Evolutionary conservation across 768 basidiomycete genomes (phyloP).

Genomic region (Amanita exitialis): DNA sequence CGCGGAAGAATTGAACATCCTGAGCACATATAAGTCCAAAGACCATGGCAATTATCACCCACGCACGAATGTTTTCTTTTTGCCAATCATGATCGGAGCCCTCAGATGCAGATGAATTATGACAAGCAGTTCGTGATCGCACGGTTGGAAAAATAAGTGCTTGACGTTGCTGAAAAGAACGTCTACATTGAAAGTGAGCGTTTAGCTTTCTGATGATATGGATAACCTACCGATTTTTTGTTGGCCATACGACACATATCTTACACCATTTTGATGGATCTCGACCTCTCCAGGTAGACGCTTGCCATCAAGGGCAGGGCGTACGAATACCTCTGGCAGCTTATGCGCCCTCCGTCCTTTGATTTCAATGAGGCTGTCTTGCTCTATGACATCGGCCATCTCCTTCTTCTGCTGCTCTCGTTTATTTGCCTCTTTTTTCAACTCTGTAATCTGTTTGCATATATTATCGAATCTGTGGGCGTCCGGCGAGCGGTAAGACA

Average conservation of each 20-base stretch:
- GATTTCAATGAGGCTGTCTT: conserved; percentile 81
- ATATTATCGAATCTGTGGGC: conserved; percentile 82
- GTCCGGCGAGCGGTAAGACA: conserved; percentile 89
- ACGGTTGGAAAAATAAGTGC: conserved; percentile 98
- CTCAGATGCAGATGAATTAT: conserved; percentile 91
- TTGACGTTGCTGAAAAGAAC: conserved; percentile 95
- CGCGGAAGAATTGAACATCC: conserved; percentile 98
- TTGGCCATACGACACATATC: conserved; percentile 81
- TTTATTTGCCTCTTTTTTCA: conserved; percentile 97
- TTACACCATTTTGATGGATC: conserved; percentile 93
- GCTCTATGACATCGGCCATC: conserved; percentile 96
- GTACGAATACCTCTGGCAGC: conserved; percentile 85
- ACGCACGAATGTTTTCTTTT: conserved; percentile 91
- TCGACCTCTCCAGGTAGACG: conserved; percentile 95
- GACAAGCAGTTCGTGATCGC: conserved; percentile 90
- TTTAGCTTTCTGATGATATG: not conserved
- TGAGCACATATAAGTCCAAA: conserved; percentile 18
- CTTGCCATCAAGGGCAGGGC: conserved; percentile 92
- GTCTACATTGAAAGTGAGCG: conserved; percentile 36
- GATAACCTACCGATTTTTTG: conserved; percentile 76
- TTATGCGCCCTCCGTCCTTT: conserved; percentile 82
- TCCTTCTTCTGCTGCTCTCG: conserved; percentile 97
- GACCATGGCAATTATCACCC: not conserved
- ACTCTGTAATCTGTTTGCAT: conserved; percentile 84
- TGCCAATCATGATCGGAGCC: conserved; percentile 96